Conservation (phyloP, 2,329 filamentous ascomycete genomes). For the Westerdykella aurantiaca region DNA sequence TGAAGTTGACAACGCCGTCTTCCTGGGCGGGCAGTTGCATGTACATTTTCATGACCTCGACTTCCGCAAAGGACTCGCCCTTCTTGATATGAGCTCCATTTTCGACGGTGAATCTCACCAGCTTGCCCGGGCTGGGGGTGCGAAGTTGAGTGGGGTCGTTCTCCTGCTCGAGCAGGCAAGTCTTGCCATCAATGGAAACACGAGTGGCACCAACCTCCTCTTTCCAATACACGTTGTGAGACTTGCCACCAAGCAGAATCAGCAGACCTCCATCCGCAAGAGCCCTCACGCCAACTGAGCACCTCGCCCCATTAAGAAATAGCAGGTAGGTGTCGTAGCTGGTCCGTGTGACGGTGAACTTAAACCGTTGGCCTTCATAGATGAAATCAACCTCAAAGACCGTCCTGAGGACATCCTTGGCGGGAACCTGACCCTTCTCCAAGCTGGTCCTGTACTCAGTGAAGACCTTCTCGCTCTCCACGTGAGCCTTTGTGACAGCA, state of each 20-base stretch:
- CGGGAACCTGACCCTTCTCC: conserved; percentile 94
- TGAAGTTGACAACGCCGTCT: conserved; percentile 92
- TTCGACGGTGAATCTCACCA: conserved; percentile 95
- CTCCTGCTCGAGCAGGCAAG: conserved; percentile 94
- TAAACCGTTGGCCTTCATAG: conserved; percentile 93
- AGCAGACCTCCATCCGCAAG: conserved; percentile 91
- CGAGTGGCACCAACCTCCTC: conserved; percentile 95
- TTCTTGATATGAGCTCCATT: conserved; percentile 90
- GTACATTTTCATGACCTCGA: conserved; percentile 99
- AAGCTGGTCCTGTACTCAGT: conserved; percentile 80
- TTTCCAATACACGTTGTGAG: conserved; percentile 99
- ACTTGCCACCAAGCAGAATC: conserved; percentile 82
- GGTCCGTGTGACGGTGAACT: conserved; percentile 93
- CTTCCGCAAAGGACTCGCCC: conserved; percentile 89
- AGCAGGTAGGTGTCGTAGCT: conserved; percentile 92
- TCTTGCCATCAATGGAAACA: conserved; percentile 95
- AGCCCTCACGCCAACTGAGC: conserved; percentile 83
- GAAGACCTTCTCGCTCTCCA: conserved; percentile 86
- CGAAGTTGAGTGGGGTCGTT: conserved; percentile 97
- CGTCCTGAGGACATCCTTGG: conserved; percentile 94
- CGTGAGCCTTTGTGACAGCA: conserved; percentile 89
- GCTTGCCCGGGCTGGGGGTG: conserved; percentile 90
- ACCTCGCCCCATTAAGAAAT: conserved; percentile 98
- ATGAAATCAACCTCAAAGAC: conserved; percentile 98
- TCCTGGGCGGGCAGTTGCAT: conserved; percentile 96